phyloP scores from a whole-genome alignment of 768 basidiomycete genomes.

The Filobasidium wieringae region DNA sequence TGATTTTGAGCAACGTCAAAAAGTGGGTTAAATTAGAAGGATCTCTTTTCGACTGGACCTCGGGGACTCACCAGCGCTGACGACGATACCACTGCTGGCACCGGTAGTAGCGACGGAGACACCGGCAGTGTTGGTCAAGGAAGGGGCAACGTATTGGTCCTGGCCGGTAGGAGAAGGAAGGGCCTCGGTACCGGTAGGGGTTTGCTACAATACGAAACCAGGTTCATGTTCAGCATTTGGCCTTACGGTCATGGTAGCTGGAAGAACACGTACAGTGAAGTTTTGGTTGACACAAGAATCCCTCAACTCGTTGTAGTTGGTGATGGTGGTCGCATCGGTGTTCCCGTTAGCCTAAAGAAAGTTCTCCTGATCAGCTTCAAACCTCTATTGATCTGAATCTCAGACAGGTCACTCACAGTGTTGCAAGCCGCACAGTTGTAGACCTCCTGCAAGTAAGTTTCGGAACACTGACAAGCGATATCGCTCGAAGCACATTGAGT shows the following conservation, averaged over 20 bases:
- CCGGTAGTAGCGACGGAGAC: slow-evolving; percentile 11
- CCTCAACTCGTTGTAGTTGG: slow-evolving; percentile 31
- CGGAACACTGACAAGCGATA: slow-evolving; percentile 35
- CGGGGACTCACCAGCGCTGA: not conserved
- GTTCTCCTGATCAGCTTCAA: not conserved
- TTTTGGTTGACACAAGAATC: slow-evolving; percentile 32
- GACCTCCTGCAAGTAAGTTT: slow-evolving; percentile 31
- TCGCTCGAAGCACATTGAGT: slow-evolving; percentile 28
- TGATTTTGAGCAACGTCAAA: too few species aligned
- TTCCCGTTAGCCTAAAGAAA: slow-evolving; percentile 28
- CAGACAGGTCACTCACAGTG: slow-evolving; percentile 12
- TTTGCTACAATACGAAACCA: slow-evolving; percentile 15
- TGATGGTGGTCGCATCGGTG: slow-evolving; percentile 29
- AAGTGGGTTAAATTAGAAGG: too few species aligned
- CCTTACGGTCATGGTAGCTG: too few species aligned
- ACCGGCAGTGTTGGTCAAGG: slow-evolving; percentile 22
- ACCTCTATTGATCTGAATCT: not conserved
- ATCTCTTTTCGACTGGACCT: too few species aligned
- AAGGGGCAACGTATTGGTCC: slow-evolving; percentile 26
- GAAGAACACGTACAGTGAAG: slow-evolving; percentile 20
- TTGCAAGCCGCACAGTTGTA: slow-evolving; percentile 38
- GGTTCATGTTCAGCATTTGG: not conserved
- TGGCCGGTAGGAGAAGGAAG: slow-evolving; percentile 23
- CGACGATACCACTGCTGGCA: slow-evolving; percentile 5
- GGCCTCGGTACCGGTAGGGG: slow-evolving; percentile 14